Evolutionary conservation across 768 basidiomycete species (phyloP).

Genomic region (Peribolospora baueri): DNA sequence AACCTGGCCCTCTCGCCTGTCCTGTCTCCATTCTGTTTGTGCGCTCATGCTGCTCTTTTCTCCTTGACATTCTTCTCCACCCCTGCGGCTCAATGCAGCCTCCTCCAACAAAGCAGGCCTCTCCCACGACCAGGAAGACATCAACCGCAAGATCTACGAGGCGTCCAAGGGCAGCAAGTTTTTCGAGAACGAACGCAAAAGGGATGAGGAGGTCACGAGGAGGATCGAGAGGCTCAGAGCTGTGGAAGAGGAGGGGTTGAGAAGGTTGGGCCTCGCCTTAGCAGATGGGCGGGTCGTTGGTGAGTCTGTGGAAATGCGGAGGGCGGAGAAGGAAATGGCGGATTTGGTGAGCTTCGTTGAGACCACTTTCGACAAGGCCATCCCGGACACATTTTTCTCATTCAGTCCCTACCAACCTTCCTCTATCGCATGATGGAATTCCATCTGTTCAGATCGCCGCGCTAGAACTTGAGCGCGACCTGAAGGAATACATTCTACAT

Average conservation of each 20-base stretch:
- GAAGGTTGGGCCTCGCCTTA: constrained; percentile 20
- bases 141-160: constrained; percentile 8
- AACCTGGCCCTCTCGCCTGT: neutral
- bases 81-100: neutral
- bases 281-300: no score
- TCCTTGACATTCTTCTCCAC: neutral
- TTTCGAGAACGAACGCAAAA: constrained; percentile 74
- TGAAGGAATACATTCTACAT: no score
- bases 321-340: constrained; percentile 20
- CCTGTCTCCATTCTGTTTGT: no score
- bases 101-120: neutral
- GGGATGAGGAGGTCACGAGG: constrained; percentile 50
- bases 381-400: constrained; percentile 67
- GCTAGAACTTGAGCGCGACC: no score
- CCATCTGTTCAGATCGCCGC: neutral
- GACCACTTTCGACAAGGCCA: constrained; percentile 27
- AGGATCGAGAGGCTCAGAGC: constrained; percentile 36
- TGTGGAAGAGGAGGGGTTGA: constrained; percentile 40
- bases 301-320: neutral
- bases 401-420: constrained; percentile 28
- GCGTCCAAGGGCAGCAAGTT: constrained; percentile 48
- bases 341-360: constrained; percentile 32
- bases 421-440: constrained; percentile 20
- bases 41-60: neutral
- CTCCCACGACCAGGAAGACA: neutral